Evolutionary conservation across 805 yeast genomes (phyloP), one percentile per base, ranked within the genome.

Genomic region (Scheffersomyces lignosus): DNA sequence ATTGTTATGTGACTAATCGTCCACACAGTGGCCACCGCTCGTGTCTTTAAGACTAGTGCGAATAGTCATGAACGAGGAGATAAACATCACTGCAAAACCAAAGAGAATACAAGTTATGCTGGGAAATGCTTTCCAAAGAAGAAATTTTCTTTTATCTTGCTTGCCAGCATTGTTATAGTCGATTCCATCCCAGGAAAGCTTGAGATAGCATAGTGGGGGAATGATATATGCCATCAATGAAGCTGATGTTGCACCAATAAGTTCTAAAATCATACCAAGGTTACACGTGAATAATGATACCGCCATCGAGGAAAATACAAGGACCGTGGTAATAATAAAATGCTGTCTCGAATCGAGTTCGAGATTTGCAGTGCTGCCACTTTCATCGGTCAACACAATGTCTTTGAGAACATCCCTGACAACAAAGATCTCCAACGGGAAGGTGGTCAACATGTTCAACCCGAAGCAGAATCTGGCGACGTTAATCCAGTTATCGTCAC

Each of bases 171-270:
- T 28, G 39, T 40, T 29, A 66, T 44, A 48, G 70, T 78, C 42
- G 49, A 63, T 36, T 54, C 64, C 45, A 26, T 57, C 60, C 67
- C 65, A 39, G 0, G 88, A 76, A 50, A 90, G 72, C 44, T 82
- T 79, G 43, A 88, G 58, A 50, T 75, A 85, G 50, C 96, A 90
- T 56, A 83, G 57, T 3, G 96, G 96, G 0, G 98, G 98, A 13
- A 90, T 64, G 15, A 90, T 87, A 56, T 87, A 90, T 0, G 98
- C 97, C 83, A 91, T 82, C 26, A 86, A 68, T 14, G 95, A 87
- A 0, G 97, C 97, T 0, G 96, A 84, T 0, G 96, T 84, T 0
- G 96, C 90, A 2, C 98, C 98, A 22, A 88, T 89, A 3, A 90
- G 70, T 54, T 91, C 97, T 27, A 90, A 69, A 18, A 91, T 82